Percentiles rank a stretch among this genome's conserved stretches.
phyloP scores from a whole-genome alignment of 768 basidiomycete genomes.

The Crepidotus variabilis region DNA sequence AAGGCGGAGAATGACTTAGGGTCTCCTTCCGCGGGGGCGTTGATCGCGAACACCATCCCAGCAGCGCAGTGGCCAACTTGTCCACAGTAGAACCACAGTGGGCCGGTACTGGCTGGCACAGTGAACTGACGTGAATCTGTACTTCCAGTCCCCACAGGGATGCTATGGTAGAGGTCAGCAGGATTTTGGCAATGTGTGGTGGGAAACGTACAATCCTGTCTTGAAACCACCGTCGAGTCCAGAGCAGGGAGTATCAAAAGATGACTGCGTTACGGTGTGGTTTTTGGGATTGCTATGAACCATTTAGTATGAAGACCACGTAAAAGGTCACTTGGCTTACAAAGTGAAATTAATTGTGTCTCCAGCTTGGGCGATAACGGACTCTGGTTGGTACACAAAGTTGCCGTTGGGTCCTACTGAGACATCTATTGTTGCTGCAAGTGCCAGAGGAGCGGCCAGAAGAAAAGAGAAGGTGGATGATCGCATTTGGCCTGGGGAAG shows the following conservation, averaged over 20 bases:
- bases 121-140: constrained; percentile 45
- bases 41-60: constrained; percentile 70
- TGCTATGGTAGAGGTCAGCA: constrained; percentile 11
- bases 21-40: constrained; percentile 38
- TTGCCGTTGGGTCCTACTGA: constrained; percentile 31
- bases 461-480: background rate
- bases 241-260: constrained; percentile 36
- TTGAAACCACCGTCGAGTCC: constrained; percentile 25
- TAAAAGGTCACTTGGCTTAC: constrained; percentile 26
- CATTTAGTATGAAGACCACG: background rate
- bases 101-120: constrained; percentile 49
- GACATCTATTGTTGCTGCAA: constrained; percentile 27
- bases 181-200: background rate
- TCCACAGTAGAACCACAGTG: constrained; percentile 56
- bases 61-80: constrained; percentile 49
- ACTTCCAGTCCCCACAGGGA: constrained; percentile 40
- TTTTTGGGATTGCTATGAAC: constrained; percentile 40
- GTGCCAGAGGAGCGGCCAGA: constrained; percentile 17
- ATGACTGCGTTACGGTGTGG: constrained; percentile 45
- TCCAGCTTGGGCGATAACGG: constrained; percentile 36
- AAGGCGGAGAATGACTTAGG: constrained; percentile 45
- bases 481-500: background rate
- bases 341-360: constrained; percentile 48
- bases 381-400: constrained; percentile 29
- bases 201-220: constrained; percentile 34